Evolutionary conservation across 768 basidiomycete species (phyloP).

Genomic region (Boletus huronensis): DNA sequence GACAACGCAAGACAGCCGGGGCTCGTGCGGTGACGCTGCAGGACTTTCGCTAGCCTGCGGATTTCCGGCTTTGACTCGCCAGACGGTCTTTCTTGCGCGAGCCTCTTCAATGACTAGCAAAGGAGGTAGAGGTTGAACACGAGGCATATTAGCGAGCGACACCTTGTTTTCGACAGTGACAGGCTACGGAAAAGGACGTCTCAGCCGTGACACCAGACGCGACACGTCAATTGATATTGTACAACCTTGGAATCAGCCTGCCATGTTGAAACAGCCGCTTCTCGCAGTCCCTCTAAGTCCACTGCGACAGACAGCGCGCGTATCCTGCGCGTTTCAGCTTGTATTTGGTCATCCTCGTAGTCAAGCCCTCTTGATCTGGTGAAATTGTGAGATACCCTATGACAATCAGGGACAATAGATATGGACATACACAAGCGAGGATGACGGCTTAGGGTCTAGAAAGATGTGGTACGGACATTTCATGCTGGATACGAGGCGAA

Average conservation of each 20-base stretch:
- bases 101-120: slow-evolving; percentile 25
- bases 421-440: slow-evolving; percentile 42
- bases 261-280: slow-evolving; percentile 18
- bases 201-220: neutral
- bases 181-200: slow-evolving; percentile 8
- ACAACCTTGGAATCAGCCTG: slow-evolving; percentile 19
- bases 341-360: slow-evolving; percentile 42
- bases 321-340: slow-evolving; percentile 41
- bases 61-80: neutral
- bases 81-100: neutral
- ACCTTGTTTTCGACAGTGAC: slow-evolving; percentile 9
- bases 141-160: neutral
- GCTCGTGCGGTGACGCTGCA: slow-evolving; percentile 24
- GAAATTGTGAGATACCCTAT: neutral
- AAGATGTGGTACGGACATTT: slow-evolving; percentile 36
- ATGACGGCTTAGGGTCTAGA: slow-evolving; percentile 39
- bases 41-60: neutral
- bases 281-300: slow-evolving; percentile 29
- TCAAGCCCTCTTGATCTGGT: slow-evolving; percentile 48
- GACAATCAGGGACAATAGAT: neutral
- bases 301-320: slow-evolving; percentile 41
- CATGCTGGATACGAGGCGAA: slow-evolving; percentile 45
- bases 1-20: slow-evolving; percentile 14
- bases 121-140: slow-evolving; percentile 9
- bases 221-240: neutral